Base-by-base conservation (phyloP, 805 yeast genomes). In the Teunomyces tritomae region DNA sequence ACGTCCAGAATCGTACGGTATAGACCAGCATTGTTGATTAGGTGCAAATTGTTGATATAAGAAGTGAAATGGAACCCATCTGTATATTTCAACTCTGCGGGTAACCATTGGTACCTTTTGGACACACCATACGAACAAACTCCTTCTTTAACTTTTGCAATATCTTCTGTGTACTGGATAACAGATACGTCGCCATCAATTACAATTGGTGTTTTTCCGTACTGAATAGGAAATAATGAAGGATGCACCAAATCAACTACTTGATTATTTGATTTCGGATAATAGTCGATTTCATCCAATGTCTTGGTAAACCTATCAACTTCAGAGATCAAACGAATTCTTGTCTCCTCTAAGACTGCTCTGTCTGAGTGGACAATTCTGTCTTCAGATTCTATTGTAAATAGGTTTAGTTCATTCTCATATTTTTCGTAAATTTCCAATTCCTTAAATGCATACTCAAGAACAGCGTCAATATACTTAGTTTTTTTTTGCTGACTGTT, bases 1-100 rank as follows among this genome's bases (percentile, higher is more conserved):
- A 73, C 54, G 0, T 55, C 47, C 14, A 54, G 71, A 40, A 73
- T 67, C 3, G 58, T 43, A 1, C 34, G n/a, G 51, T 73, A 73
- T 24, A 73, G 50, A 0, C 45, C 49, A 13, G 50, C 35, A 48
- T 50, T 55, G 1, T 48, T 43, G 14, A 32, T 14, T 17, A 76
- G 76, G 41, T 73, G 71, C 45, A 73, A 57, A 49, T 72, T 73
- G 54, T 73, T 73, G 51, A 73, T 73, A 51, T 71, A 73, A 2
- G 76, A 70, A 1, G 34, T 40, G 44, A 70, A 52, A n/a, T 47
- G 44, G 45, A 55, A 67, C 8, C 34, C 47, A 3, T 43, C 27
- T 3, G 36, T 32, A 28, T 28, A 28, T 28, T 28, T 26, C 49
- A 57, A 43, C 11, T 37, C 13, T 7, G 55, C 45, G 3, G 58